Percentiles rank a stretch among this genome's conserved stretches.
phyloP scores from a whole-genome alignment of 805 yeast genomes.

The Starmerella apis region DNA sequence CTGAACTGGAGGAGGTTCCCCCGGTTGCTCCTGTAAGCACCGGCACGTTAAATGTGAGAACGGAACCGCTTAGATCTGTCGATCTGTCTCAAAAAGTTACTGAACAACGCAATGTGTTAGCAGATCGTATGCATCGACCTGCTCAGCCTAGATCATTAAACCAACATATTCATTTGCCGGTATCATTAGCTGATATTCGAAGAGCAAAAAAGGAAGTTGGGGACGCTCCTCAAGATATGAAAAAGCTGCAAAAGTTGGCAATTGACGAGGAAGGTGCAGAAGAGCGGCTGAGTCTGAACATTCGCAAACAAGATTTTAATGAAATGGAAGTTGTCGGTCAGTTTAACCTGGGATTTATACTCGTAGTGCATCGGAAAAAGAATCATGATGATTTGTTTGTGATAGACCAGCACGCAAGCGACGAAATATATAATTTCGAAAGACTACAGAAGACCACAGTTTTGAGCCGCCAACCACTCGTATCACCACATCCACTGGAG shows the following conservation, averaged over 20 bases:
- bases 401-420: slow-evolving; percentile 95
- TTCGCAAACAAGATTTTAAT: slow-evolving; percentile 61
- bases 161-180: slow-evolving; percentile 23
- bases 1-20: too few species aligned
- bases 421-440: slow-evolving; percentile 89
- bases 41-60: background rate
- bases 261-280: slow-evolving; percentile 46
- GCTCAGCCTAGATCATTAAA: slow-evolving; percentile 9
- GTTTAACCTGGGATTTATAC: slow-evolving; percentile 88
- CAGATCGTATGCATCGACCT: slow-evolving; percentile 1
- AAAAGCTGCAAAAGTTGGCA: slow-evolving; percentile 27
- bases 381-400: slow-evolving; percentile 57
- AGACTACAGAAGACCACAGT: slow-evolving; percentile 44
- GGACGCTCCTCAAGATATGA: background rate
- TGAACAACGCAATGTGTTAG: slow-evolving; percentile 7
- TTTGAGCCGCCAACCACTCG: slow-evolving; percentile 61
- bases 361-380: slow-evolving; percentile 43
- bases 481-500: slow-evolving; percentile 47
- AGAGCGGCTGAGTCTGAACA: slow-evolving; percentile 45
- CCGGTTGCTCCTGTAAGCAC: too few species aligned
- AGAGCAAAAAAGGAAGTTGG: slow-evolving; percentile 4
- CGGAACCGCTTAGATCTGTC: background rate
- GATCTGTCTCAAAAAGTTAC: background rate
- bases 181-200: slow-evolving; percentile 14
- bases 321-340: slow-evolving; percentile 81